Conservation (phyloP, 164 flowering plant species). For the Umbellularia californica region DNA sequence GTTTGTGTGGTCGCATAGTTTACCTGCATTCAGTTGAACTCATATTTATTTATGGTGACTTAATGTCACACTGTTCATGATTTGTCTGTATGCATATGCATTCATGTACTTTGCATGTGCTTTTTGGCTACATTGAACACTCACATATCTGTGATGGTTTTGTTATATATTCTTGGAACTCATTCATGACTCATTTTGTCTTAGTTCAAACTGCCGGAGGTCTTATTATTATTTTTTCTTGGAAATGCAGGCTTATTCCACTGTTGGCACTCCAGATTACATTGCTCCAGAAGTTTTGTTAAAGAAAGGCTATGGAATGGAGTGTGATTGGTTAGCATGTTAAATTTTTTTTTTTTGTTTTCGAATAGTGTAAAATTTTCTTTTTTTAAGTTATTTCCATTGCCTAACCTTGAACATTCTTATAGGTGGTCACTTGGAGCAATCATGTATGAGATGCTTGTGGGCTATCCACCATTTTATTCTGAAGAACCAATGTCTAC, state of each 20-base stretch:
- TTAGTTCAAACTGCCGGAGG: background rate
- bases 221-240: background rate
- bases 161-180: background rate
- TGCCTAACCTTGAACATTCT: conserved; percentile 5
- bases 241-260: conserved; percentile 34
- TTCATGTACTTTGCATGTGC: background rate
- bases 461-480: conserved; percentile 62
- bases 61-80: too few relatives aligned
- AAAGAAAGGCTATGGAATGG: conserved; percentile 48
- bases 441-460: conserved; percentile 57
- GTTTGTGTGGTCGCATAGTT: too few relatives aligned
- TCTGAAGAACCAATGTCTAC: conserved; percentile 63
- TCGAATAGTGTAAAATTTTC: background rate
- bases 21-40: too few relatives aligned
- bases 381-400: background rate
- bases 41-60: too few relatives aligned
- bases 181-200: background rate
- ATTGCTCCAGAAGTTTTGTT: conserved; percentile 37
- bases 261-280: conserved; percentile 43
- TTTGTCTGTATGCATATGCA: background rate
- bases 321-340: conserved; percentile 37
- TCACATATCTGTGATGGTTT: background rate
- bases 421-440: conserved; percentile 63
- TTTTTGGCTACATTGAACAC: background rate
- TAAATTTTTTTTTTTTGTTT: background rate